Base-by-base conservation (phyloP, 208 protist species). In the Acanthamoeba triangularis region DNA sequence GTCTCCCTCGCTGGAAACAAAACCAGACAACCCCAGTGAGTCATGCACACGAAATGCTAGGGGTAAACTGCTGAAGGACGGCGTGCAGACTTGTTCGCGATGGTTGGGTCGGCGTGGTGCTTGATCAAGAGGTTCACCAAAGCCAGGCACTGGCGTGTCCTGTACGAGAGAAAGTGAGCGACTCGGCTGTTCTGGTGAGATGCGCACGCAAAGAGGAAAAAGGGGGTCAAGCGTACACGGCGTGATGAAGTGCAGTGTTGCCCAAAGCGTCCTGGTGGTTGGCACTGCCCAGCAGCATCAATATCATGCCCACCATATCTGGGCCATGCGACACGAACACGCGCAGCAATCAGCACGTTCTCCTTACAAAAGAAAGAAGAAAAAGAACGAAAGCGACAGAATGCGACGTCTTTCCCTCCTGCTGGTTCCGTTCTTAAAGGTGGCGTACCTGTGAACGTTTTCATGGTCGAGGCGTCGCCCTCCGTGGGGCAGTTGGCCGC, bases 101-200 rank as follows among this genome's bases (percentile, higher is more conserved):
- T 84, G 8, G 18, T 54, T n/a, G 74, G 74, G 28, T 84, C 74
- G 33, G 74, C 74, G 33, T 84, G n/a, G 30, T 84, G 74, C 41
- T 84, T 84, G 41, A 84, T 16, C 74, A 84, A 33, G 37, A 84
- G 74, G 25, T 84, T 44, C 41, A 84, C 74, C 16, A 84, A 33
- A 3, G 74, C 28, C 74, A 84, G 10, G 35, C 41, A 33, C 44
- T 52, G 7, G 18, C 74, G 74, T n/a, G 33, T 52, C 11, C 74
- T 84, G 33, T 33, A 23, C 20, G 74, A 84, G 11, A 84, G 25
- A 30, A 35, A 84, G 35, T 18, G 20, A 25, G 11, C 74, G 35
- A n/a, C 18, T 25, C 56, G 25, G 20, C 23, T 18, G 25, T 54
- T 28, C 25, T 33, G 25, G 35, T 23, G 8, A 47, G 25, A 20